These are phyloP conservation scores for Acanthamoeba sp. DNA, from an alignment of 208 protist species.

Conservation along the genomic window DNA sequence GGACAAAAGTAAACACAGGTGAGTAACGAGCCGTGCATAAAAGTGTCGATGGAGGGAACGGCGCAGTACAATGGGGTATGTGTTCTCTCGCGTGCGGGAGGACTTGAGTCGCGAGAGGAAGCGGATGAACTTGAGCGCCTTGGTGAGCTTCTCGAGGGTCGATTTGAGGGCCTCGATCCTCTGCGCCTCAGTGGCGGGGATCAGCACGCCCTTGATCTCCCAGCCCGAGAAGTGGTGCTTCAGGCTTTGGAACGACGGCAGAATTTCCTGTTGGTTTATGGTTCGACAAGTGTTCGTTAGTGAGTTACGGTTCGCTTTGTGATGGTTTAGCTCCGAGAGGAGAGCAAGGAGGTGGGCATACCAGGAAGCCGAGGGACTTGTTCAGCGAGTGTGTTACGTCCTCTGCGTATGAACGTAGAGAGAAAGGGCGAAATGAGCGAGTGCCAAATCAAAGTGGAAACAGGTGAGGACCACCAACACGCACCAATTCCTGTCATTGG, in stretches of 20 bases:
- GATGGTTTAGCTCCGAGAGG: not conserved
- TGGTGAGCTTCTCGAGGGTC: conserved; percentile 56
- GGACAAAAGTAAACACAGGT: not conserved
- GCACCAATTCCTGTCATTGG: conserved; percentile 36
- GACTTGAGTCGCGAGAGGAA: conserved; percentile 45
- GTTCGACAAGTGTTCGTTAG: no score
- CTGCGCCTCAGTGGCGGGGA: conserved; percentile 42
- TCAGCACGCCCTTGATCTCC: conserved; percentile 58
- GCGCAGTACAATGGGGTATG: conserved; percentile 34
- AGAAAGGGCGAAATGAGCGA: not conserved
- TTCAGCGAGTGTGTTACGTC: conserved; percentile 32
- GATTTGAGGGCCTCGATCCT: conserved; percentile 43
- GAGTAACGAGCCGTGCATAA: not conserved
- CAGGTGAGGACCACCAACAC: not conserved
- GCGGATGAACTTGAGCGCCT: conserved; percentile 56
- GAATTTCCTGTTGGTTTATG: conserved; percentile 1
- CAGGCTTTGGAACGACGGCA: conserved; percentile 46
- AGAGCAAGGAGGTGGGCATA: not conserved
- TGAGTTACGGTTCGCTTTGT: no score
- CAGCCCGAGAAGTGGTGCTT: conserved; percentile 59
- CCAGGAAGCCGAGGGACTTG: conserved; percentile 48
- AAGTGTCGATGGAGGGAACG: not conserved
- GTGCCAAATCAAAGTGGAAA: not conserved
- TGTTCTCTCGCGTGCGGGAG: not conserved
- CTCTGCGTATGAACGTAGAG: conserved; percentile 23